Evolutionary conservation across 148 eudicot species (phyloP), one percentile per base, ranked within the genome.

Genomic region (Gaultheria prostrata): DNA sequence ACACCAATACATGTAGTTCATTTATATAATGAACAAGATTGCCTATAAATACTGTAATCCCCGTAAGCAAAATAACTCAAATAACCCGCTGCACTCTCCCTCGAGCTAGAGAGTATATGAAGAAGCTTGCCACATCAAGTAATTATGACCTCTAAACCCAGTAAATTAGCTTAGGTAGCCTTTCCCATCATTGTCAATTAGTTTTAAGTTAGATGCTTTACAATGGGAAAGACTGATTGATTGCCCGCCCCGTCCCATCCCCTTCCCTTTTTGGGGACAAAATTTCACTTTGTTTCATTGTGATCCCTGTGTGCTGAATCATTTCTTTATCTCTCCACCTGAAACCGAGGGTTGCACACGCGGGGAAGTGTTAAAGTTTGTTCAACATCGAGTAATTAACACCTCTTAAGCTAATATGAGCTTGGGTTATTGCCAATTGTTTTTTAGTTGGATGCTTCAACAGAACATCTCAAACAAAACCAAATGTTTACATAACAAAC

Each of bases 61-160:
- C 59, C 61, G 17, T 56, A 56, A 56, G n/a, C 61, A 56, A 56
- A 56, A 56, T 17, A 17, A 6, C 61, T 56, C 61, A 56, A 56
- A 20, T 56, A 56, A 56, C 20, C 21, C 21, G 6, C n/a, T 0
- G 28, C 28, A 8, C 30, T n/a, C 13, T 26, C 69, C 69, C 69
- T 61, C 69, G 9, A 61, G 69, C 13, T 61, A n/a, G 69, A n/a
- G 69, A 6, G 69, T 61, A n/a, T n/a, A 6, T 1, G 30, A 7
- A 30, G 28, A 24, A 61, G 69, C 69, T 61, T n/a, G 69, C n/a
- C 69, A 1, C 69, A 7, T 1, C 24, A 24, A 11, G 69, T 61
- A 61, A 61, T 61, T 61, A 61, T 61, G 30, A 61, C 69, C 28
- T n/a, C 69, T 21, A 61, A 61, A 61, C 69, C 69, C n/a, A 61